Base-by-base conservation (phyloP, 177 flowering plant genomes). In the Telopea speciosissima region DNA sequence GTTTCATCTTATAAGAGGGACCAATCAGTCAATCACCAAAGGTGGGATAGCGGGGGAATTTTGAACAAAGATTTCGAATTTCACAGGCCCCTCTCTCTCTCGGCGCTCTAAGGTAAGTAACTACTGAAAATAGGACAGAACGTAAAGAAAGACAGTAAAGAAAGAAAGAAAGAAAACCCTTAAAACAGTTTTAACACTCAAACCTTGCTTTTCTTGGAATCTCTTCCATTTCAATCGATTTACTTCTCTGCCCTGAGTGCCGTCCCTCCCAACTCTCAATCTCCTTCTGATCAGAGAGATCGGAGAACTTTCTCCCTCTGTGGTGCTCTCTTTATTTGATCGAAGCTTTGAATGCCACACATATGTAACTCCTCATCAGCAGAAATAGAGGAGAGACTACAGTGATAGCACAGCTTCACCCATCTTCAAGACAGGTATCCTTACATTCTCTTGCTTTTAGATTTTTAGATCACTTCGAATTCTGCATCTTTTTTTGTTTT, bases 11-110 rank as follows among this genome's bases (percentile, higher is more conserved):
- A 25, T 7, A 13, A 62, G 12, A 11, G 24, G 0, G 26, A 62
- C 1, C 13, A 26, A 26, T 33, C 42, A 10, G 26, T 0, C 13
- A 26, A 26, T 28, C 31, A 28, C 31, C n/a, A 1, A 10, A 3
- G 28, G 24, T 42, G 76, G 86, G 84, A 77, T 62, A 77, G 84
- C 86, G 85, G 82, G 68, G 81, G 79, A 33, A 83, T 77, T 79
- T 63, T n/a, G 8, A 22, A 42, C 24, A 71, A 81, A 77, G 75
- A 79, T 75, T 83, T 74, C 66, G 58, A 67, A 67, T 22, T 21
- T 65, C 62, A 13, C 3, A n/a, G n/a, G n/a, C n/a, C n/a, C n/a
- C n/a, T n/a, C n/a, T n/a, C n/a, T n/a, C n/a, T n/a, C n/a, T n/a
- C n/a, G n/a, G n/a, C n/a, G n/a, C n/a, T n/a, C n/a, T 28, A 28